Conservation (phyloP, 2,329 filamentous ascomycete genomes). For the Westerdykella sp. region DNA sequence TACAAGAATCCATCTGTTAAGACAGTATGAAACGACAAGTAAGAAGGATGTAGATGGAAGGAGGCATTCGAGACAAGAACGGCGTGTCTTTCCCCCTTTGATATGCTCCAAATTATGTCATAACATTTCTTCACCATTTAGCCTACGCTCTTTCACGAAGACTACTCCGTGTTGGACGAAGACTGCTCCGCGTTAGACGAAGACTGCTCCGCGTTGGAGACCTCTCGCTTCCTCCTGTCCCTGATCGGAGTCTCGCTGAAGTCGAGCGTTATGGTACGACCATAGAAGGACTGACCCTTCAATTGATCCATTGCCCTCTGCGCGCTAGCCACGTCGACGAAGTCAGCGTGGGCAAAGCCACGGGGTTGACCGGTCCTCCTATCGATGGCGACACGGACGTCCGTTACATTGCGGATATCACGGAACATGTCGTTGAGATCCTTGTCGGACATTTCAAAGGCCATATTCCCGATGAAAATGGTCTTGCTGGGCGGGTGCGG, state of each 20-base stretch:
- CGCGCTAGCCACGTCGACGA: conserved; percentile 62
- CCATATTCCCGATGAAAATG: conserved; percentile 79
- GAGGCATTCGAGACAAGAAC: background rate
- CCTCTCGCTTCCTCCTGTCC: too few relatives aligned
- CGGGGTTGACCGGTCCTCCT: conserved; percentile 71
- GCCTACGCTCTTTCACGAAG: too few relatives aligned
- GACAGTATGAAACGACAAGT: too few relatives aligned
- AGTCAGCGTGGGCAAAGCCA: conserved; percentile 82
- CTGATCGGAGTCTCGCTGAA: conserved; percentile 41
- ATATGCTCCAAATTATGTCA: too few relatives aligned
- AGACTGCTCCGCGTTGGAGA: too few relatives aligned
- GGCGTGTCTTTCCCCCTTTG: too few relatives aligned
- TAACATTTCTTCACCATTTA: too few relatives aligned
- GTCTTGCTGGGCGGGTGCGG: conserved; percentile 53
- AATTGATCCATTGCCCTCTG: conserved; percentile 53
- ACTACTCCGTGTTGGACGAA: too few relatives aligned
- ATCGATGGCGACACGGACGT: conserved; percentile 78
- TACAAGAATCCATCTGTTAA: too few relatives aligned
- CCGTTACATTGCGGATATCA: conserved; percentile 61
- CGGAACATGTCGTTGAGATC: conserved; percentile 75
- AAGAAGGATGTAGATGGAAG: background rate
- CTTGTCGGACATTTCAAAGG: conserved; percentile 76
- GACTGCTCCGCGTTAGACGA: too few relatives aligned
- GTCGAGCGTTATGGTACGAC: conserved; percentile 60
- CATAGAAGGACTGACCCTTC: conserved; percentile 54